phyloP scores from a whole-genome alignment of 2,329 filamentous ascomycete species.

The Fusarium concolor region DNA sequence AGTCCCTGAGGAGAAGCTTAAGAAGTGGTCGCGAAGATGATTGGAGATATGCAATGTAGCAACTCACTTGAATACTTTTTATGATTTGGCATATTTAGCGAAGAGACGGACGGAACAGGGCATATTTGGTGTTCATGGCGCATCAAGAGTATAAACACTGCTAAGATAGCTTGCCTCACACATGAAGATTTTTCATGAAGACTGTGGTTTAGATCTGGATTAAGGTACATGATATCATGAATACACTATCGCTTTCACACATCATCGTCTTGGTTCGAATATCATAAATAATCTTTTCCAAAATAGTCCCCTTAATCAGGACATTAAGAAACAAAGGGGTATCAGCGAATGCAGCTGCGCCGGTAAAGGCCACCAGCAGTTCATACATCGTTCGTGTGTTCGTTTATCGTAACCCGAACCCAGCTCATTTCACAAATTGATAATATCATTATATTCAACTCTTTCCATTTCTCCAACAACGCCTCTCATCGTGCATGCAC shows the following conservation, averaged over 20 bases:
- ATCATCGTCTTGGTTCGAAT: not conserved
- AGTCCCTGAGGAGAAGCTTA: constrained; percentile 72
- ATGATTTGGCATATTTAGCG: constrained; percentile 34
- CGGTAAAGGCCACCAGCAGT: not conserved
- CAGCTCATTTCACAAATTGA: not conserved
- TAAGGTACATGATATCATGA: constrained; percentile 27
- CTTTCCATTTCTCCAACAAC: constrained; percentile 4
- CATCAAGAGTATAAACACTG: constrained; percentile 1
- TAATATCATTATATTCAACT: not conserved
- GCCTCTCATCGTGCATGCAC: not conserved
- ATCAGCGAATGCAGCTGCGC: constrained; percentile 41
- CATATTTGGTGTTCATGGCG: constrained; percentile 36
- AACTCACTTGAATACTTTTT: constrained; percentile 13
- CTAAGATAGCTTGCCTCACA: not conserved
- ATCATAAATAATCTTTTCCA: not conserved
- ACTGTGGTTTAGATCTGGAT: constrained; percentile 2
- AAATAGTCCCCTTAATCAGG: not conserved
- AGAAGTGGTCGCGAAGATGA: constrained; percentile 54
- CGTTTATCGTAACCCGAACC: constrained; percentile 25
- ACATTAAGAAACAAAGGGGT: constrained; percentile 27
- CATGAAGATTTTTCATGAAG: not conserved
- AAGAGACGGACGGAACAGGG: constrained; percentile 18
- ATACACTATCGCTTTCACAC: constrained; percentile 3
- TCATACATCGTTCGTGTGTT: constrained; percentile 30
- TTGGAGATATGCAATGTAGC: constrained; percentile 5